Percentiles rank a stretch among this genome's conserved stretches.
Conservation (phyloP, 495 filamentous ascomycete species). For the Aspergillus saccharolyticus region DNA sequence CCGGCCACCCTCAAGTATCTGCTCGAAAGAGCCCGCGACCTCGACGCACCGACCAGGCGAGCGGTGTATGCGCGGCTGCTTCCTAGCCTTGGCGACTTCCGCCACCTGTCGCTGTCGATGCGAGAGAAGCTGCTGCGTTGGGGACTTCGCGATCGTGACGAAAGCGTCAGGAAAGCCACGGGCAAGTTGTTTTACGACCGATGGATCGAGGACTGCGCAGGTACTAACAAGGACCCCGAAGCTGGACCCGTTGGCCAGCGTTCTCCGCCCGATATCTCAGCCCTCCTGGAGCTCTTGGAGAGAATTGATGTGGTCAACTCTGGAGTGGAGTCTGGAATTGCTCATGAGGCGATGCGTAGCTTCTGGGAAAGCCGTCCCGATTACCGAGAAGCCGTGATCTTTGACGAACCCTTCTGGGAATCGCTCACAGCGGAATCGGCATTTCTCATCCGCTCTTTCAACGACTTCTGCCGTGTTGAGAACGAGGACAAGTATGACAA, state of each 20-base stretch:
- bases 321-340: slow-evolving; percentile 82
- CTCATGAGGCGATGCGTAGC: slow-evolving; percentile 83
- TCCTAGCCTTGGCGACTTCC: slow-evolving; percentile 89
- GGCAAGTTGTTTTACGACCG: slow-evolving; percentile 84
- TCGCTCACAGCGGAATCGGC: slow-evolving; percentile 76
- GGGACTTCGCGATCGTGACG: slow-evolving; percentile 92
- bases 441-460: slow-evolving; percentile 86
- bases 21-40: slow-evolving; percentile 83
- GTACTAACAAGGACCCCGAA: slow-evolving; percentile 47
- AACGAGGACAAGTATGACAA: slow-evolving; percentile 65
- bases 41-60: slow-evolving; percentile 75
- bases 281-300: slow-evolving; percentile 84
- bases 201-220: slow-evolving; percentile 93
- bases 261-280: slow-evolving; percentile 63
- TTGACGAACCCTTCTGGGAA: slow-evolving; percentile 87
- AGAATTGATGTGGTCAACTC: slow-evolving; percentile 90
- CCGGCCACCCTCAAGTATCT: slow-evolving; percentile 82
- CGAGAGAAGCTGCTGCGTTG: slow-evolving; percentile 92
- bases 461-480: slow-evolving; percentile 77
- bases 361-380: slow-evolving; percentile 96
- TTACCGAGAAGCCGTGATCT: slow-evolving; percentile 73
- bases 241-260: slow-evolving; percentile 40
- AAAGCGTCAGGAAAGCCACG: slow-evolving; percentile 88
- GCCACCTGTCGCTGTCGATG: slow-evolving; percentile 91
- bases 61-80: slow-evolving; percentile 84